Percentiles rank a stretch among this genome's conserved stretches.
phyloP scores from a whole-genome alignment of 148 eudicot genomes.

The Diospyros lotus region DNA sequence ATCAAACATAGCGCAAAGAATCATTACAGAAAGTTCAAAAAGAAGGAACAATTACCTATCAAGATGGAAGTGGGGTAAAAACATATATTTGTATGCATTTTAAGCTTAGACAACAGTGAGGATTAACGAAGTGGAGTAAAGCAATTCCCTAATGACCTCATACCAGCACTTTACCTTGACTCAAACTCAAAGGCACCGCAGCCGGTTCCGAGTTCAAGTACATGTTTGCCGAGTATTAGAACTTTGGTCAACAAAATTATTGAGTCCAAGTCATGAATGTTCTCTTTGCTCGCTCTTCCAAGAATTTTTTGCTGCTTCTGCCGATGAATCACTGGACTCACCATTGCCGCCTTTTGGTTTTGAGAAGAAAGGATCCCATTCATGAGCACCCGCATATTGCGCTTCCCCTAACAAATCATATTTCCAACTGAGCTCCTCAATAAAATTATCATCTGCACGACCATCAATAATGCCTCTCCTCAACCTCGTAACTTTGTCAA shows the following conservation, averaged over 20 bases:
- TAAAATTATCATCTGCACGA: constrained; percentile 45
- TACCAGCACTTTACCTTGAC: background rate
- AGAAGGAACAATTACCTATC: no score
- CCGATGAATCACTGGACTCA: constrained; percentile 37
- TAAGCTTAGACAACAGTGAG: background rate
- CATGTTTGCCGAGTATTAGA: background rate
- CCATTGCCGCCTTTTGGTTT: constrained; percentile 56
- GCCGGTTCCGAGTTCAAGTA: background rate
- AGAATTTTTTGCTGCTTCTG: constrained; percentile 59
- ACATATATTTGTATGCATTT: background rate
- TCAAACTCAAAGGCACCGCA: background rate
- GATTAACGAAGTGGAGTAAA: no score
- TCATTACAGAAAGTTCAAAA: no score
- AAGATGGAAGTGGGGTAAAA: background rate
- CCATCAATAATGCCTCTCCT: constrained; percentile 34
- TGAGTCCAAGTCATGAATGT: constrained; percentile 21
- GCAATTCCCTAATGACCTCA: no score
- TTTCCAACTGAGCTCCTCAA: constrained; percentile 85
- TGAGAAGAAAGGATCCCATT: constrained; percentile 87
- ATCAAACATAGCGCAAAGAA: no score
- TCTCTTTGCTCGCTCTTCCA: constrained; percentile 65
- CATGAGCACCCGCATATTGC: constrained; percentile 52
- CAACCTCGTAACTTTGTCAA: constrained; percentile 17
- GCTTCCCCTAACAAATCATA: constrained; percentile 68
- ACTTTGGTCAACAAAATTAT: background rate